phyloP scores from a whole-genome alignment of 1,284 basidiomycete species.

The Sphaerobolus stellatus region DNA sequence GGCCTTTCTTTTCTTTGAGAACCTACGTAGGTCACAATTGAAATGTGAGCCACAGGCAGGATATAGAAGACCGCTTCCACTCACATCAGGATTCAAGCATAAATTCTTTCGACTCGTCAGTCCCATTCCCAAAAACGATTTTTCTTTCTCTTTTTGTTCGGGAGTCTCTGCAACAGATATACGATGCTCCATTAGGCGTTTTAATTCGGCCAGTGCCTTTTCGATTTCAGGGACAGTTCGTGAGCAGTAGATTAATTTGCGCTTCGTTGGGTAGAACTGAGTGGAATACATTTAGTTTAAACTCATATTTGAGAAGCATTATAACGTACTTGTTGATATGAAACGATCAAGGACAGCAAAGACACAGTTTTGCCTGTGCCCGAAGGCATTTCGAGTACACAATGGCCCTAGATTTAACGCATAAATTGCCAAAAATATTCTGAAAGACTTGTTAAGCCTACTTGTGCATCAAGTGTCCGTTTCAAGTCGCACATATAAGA shows the following conservation, averaged over 20 bases:
- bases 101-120: slow-evolving; percentile 96
- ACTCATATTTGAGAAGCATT: not conserved
- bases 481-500: slow-evolving; percentile 99
- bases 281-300: not conserved
- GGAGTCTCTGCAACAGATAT: slow-evolving; percentile 66
- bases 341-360: slow-evolving; percentile 92
- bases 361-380: slow-evolving; percentile 99
- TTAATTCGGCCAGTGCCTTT: slow-evolving; percentile 95
- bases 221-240: slow-evolving; percentile 99
- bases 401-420: slow-evolving; percentile 80
- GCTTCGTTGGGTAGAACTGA: slow-evolving; percentile 87
- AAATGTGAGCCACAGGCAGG: not conserved
- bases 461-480: slow-evolving; percentile 90
- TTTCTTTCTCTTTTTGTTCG: slow-evolving; percentile 78
- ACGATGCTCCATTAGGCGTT: slow-evolving; percentile 92
- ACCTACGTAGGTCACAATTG: slow-evolving; percentile 52
- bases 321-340: slow-evolving; percentile 93
- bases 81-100: slow-evolving; percentile 92
- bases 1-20: slow-evolving; percentile 96
- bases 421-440: slow-evolving; percentile 8
- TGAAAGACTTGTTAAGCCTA: slow-evolving; percentile 25
- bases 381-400: slow-evolving; percentile 99
- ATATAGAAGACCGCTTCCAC: too few species aligned
- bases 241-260: slow-evolving; percentile 98
- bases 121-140: slow-evolving; percentile 85